These are phyloP conservation scores for Kalanchoe fedtschenkoi DNA, from an alignment of 164 flowering plant genomes.

Conservation along the genomic window DNA sequence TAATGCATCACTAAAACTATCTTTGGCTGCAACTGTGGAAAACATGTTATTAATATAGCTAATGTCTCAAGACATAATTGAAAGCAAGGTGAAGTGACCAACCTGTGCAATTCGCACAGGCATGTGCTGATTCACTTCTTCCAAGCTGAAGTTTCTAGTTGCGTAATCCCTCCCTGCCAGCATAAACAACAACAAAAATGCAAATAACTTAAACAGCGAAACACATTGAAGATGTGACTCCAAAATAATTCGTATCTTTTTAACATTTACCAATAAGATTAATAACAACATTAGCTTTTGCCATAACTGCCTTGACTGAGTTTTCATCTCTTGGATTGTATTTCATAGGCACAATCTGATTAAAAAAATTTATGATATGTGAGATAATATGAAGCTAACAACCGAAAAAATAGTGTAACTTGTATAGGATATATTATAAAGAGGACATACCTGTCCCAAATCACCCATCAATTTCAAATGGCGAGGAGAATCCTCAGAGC, in stretches of 20 bases:
- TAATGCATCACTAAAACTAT: neutral
- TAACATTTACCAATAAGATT: constrained; percentile 74
- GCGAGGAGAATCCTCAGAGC: constrained; percentile 85
- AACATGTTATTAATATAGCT: neutral
- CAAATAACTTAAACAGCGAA: neutral
- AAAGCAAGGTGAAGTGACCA: constrained; percentile 12
- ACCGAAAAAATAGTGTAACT: neutral
- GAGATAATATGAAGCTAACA: neutral
- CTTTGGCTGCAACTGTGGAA: neutral
- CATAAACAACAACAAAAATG: neutral
- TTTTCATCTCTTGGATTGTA: constrained; percentile 86
- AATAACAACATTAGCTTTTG: constrained; percentile 93
- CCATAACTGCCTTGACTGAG: constrained; percentile 94
- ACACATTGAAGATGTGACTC: neutral
- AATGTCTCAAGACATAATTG: neutral
- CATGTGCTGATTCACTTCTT: constrained; percentile 81
- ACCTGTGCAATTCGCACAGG: constrained; percentile 82
- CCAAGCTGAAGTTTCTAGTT: constrained; percentile 90
- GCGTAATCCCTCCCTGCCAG: constrained; percentile 82
- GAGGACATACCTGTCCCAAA: constrained; percentile 79
- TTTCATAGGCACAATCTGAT: constrained; percentile 95
- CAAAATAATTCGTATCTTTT: too few species aligned
- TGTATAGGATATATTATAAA: neutral
- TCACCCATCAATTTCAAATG: constrained; percentile 99
- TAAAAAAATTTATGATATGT: neutral